A percentile compares a stretch with the other conserved stretches of the same genome.
phyloP scores from a whole-genome alignment of 352 stramenopile species.

The Phytopythium chamaehyphon region DNA sequence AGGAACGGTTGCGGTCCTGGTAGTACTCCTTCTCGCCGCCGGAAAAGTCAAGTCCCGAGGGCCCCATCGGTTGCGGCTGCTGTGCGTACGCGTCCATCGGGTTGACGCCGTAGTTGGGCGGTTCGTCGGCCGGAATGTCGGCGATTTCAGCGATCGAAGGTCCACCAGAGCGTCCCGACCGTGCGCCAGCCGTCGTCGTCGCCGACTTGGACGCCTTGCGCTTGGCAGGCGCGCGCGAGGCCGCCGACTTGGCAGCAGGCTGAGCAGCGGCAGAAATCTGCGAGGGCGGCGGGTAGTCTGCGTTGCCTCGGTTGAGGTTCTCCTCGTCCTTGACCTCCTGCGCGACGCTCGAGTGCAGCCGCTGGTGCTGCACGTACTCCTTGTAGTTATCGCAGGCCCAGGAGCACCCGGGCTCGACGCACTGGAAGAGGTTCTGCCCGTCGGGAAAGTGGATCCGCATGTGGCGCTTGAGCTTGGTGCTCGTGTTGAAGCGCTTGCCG shows the following conservation, averaged over 20 bases:
- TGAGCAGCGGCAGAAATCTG: no score
- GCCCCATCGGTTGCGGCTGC: not conserved
- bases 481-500: slow-evolving; percentile 86
- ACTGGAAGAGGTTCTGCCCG: slow-evolving; percentile 69
- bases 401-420: slow-evolving; percentile 43
- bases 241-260: no score
- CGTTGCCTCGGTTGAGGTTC: slow-evolving; percentile 17
- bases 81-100: slow-evolving; percentile 1
- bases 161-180: not conserved
- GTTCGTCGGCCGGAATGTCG: not conserved
- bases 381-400: slow-evolving; percentile 86
- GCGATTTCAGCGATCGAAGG: not conserved
- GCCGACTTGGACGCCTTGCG: not conserved
- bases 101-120: not conserved
- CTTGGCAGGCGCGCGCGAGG: not conserved
- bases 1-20: slow-evolving; percentile 28
- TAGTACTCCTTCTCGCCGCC: slow-evolving; percentile 25
- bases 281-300: not conserved
- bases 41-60: slow-evolving; percentile 7
- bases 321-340: slow-evolving; percentile 22
- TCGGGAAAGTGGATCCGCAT: slow-evolving; percentile 87
- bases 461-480: slow-evolving; percentile 87
- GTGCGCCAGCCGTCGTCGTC: not conserved
- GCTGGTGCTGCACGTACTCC: slow-evolving; percentile 72
- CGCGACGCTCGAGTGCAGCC: slow-evolving; percentile 61